These are phyloP conservation scores for Ascochyta pisi DNA, from an alignment of 2,329 filamentous ascomycete species.

Conservation along the genomic window DNA sequence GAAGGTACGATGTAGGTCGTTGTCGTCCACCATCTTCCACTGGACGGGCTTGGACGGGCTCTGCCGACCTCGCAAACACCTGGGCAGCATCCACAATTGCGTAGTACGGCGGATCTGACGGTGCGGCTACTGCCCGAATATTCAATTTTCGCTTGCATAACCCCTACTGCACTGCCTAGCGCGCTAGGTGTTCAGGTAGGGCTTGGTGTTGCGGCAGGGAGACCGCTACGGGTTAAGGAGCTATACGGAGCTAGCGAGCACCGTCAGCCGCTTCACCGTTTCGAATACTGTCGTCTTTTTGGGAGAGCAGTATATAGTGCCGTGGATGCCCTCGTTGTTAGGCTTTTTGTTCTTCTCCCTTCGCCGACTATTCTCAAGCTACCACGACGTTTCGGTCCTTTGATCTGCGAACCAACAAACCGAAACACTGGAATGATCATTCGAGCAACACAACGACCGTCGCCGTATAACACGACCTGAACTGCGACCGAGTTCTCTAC, in stretches of 20 bases:
- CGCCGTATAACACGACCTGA: conserved; percentile 16
- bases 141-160: conserved; percentile 20
- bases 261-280: conserved; percentile 38
- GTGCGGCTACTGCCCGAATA: conserved; percentile 12
- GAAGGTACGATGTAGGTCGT: conserved; percentile 16
- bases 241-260: conserved; percentile 28
- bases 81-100: conserved; percentile 15
- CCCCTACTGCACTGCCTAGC: conserved; percentile 20
- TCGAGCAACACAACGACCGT: conserved; percentile 19
- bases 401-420: conserved; percentile 8
- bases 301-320: conserved; percentile 32
- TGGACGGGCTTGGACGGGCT: conserved; percentile 9
- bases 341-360: conserved; percentile 28
- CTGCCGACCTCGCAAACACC: conserved; percentile 8
- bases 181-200: conserved; percentile 17
- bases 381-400: conserved; percentile 15
- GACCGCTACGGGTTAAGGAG: conserved; percentile 26
- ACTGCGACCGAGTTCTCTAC: neutral
- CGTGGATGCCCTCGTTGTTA: conserved; percentile 22
- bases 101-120: conserved; percentile 9
- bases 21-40: conserved; percentile 1
- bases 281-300: conserved; percentile 25
- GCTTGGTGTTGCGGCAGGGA: conserved; percentile 32
- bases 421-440: conserved; percentile 21
- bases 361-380: conserved; percentile 8